Base-by-base conservation (phyloP, 2,329 filamentous ascomycete species). In the Cadophora sp. region DNA sequence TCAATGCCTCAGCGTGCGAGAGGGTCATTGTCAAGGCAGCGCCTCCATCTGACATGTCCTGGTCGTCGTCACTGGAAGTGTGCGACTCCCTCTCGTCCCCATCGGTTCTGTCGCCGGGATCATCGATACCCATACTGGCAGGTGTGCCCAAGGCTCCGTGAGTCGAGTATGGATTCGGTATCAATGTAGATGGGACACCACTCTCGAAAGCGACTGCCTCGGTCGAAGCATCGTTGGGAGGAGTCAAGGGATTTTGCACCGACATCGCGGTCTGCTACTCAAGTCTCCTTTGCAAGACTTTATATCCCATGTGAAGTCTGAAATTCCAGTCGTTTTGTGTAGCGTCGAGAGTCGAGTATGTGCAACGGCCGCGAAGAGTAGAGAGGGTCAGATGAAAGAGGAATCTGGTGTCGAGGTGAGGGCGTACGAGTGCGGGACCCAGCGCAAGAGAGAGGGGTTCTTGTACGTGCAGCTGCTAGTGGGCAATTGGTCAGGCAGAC, bases 31-130 rank as follows among this genome's bases (percentile, higher is more conserved):
- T 70, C 59, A 74, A 68, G 33, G 64, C 60, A 27, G 62, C 73
- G 24, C 73, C 74, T 53, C 72, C 73, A 48, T 76, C 74, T 14
- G 73, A 73, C 74, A 76, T 76, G 50, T 76, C 73, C 63, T 70
- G 71, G 61, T 76, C 73, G 56, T 74, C 73, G 50, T 76, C 73
- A 41, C 55, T 65, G 51, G 65, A 56, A n/a, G 67, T 59, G 9
- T 58, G 60, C 8, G 56, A 45, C 1, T 68, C 67, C 41, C 60
- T 60, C n/a, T 67, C 59, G 18, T 69, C 70, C 45, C 61, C 50
- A 20, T 67, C 66, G n/a, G 66, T 45, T 56, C 65, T 66, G 7
- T 68, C 68, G 50, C 68, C 64, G 24, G 33, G 30, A 22, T 48
- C 58, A 20, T 69, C 68, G 20, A 68, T 50, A 30, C 62, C 70